Base-by-base conservation (phyloP, 1,139 yeast genomes). In the Zygosaccharomyces sapae region DNA sequence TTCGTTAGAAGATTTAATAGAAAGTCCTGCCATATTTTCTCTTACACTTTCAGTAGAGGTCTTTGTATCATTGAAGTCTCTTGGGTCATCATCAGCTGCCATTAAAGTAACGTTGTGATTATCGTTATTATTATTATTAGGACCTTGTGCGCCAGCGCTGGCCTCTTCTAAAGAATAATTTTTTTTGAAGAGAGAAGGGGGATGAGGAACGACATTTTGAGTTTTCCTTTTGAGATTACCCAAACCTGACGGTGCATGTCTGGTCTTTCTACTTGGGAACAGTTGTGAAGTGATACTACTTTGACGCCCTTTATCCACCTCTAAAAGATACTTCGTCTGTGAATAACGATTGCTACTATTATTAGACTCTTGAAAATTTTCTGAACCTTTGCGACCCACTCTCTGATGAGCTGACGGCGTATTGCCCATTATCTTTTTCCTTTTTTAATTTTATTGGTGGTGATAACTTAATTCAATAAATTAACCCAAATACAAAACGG, bases 221-320 rank as follows among this genome's bases (percentile, higher is more conserved):
- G 22, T 29, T 45, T 36, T 43, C 10, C 41, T 36, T 43, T 30
- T 46, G 19, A 35, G 34, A 12, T 30, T 38, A 8, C 43, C 45
- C 31, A 30, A 4, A 13, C 33, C 36, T 18, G 33, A 38, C 12
- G 41, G 46, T 24, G 42, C 38, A 24, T 48, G 51, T 31, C 55
- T 49, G 20, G 52, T 41, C 31, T 50, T 51, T 45, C 56, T 50
- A 20, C 55, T 53, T 7, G 57, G 55, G 33, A 55, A 55, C 16
- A 55, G 48, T 42, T 55, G 56, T 12, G 59, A 55, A 4, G 59
- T 54, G 24, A 55, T 55, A 38, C 57, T 53, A 19, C 51, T 53
- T 31, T 55, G 55, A 12, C 58, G 52, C 20, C 48, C 45, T 19
- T 38, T 34, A 20, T 37, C 45, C 25, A 29, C 24, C 13, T 45